Conservation (phyloP, 495 filamentous ascomycete species). For the Friedmanniomyces endolithicus region DNA sequence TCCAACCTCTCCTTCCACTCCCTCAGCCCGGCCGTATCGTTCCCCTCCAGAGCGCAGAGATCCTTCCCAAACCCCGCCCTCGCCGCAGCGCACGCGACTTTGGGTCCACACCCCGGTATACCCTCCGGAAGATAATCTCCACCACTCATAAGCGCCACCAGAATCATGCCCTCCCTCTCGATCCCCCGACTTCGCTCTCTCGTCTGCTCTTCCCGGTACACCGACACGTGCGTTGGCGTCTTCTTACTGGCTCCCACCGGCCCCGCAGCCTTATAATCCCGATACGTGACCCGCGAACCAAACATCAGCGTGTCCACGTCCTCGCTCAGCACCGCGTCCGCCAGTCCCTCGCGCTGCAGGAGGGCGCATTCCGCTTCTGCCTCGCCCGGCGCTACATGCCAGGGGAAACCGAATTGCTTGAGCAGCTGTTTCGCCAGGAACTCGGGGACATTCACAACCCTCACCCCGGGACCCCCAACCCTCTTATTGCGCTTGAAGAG, state of each 20-base stretch:
- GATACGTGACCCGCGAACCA: conserved; percentile 62
- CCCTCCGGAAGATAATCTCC: conserved; percentile 91
- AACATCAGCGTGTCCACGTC: conserved; percentile 99
- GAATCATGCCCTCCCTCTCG: conserved; percentile 77
- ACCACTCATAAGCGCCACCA: conserved; percentile 90
- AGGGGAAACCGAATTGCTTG: conserved; percentile 69
- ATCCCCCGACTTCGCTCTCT: conserved; percentile 44
- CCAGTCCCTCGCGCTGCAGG: conserved; percentile 68
- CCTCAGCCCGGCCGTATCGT: conserved; percentile 35
- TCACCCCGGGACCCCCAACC: conserved; percentile 30
- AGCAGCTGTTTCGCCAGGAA: conserved; percentile 59
- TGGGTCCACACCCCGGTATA: conserved; percentile 74
- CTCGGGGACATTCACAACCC: conserved; percentile 35
- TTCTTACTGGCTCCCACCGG: conserved; percentile 42
- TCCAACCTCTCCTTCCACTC: conserved; percentile 65
- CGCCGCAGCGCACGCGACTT: conserved; percentile 79
- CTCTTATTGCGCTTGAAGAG: conserved; percentile 77
- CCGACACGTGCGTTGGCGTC: conserved; percentile 72
- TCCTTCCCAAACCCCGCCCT: conserved; percentile 74
- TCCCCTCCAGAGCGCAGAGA: conserved; percentile 45
- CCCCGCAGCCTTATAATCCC: conserved; percentile 72
- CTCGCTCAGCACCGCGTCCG: conserved; percentile 92
- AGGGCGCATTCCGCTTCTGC: conserved; percentile 94
- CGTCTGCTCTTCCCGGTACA: conserved; percentile 51
- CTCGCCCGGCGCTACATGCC: conserved; percentile 83